A percentile compares a stretch with the other conserved stretches of the same genome.
These are phyloP conservation scores for Phyllosticta citribraziliensis DNA, from an alignment of 2,329 filamentous ascomycete species.

Conservation along the genomic window DNA sequence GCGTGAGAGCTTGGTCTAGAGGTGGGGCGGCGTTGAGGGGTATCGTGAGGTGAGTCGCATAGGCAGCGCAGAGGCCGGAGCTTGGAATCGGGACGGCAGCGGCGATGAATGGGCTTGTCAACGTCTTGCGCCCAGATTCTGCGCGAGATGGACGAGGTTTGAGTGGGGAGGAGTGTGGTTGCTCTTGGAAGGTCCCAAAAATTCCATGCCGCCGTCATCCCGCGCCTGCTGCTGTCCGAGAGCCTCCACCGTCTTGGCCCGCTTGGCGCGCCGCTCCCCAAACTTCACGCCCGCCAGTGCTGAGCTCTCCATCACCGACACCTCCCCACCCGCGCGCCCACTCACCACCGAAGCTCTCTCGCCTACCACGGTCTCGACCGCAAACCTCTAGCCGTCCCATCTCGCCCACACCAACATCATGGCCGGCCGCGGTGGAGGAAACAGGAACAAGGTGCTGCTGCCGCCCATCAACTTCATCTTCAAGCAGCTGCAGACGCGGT, in stretches of 20 bases:
- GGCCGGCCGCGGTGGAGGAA: slow-evolving; percentile 46
- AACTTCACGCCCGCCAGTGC: slow-evolving; percentile 1
- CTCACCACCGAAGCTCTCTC: not conserved
- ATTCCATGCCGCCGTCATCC: slow-evolving; percentile 8
- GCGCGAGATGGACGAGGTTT: not conserved
- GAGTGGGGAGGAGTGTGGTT: not conserved
- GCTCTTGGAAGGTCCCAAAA: slow-evolving; percentile 4
- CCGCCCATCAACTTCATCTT: slow-evolving; percentile 84
- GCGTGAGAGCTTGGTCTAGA: slow-evolving; percentile 6
- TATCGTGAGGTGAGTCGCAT: slow-evolving; percentile 10
- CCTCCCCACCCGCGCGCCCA: not conserved
- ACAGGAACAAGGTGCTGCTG: slow-evolving; percentile 55
- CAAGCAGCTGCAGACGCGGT: slow-evolving; percentile 78
- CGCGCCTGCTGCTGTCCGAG: slow-evolving; percentile 1
- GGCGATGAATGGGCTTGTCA: not conserved
- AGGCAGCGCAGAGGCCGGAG: slow-evolving; percentile 7
- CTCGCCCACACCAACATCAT: slow-evolving; percentile 24
- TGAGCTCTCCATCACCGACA: not conserved
- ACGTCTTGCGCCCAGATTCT: not conserved
- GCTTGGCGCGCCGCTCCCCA: slow-evolving; percentile 5
- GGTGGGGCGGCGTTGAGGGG: slow-evolving; percentile 10
- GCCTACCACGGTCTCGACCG: not conserved
- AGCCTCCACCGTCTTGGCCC: not conserved
- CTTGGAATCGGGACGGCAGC: not conserved
- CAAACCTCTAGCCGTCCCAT: not conserved